A percentile compares a stretch with the other conserved stretches of the same genome.
Conservation (phyloP, 495 filamentous ascomycete species). For the Penicillium paradoxum region DNA sequence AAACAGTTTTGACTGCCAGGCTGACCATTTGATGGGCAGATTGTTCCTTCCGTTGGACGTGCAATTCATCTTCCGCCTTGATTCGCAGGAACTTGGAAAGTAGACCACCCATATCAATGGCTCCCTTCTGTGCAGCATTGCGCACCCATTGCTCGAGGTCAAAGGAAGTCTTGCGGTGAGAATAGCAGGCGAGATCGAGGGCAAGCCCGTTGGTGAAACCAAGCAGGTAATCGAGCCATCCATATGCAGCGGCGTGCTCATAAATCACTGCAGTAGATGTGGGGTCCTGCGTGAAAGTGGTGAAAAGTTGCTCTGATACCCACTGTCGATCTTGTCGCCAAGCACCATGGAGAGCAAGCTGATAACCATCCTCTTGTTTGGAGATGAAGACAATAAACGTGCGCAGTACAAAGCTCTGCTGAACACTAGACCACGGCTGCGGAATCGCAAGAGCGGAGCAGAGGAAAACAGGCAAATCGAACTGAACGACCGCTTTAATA, state of each 20-base stretch:
- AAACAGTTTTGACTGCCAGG: slow-evolving; percentile 79
- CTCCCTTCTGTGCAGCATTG: slow-evolving; percentile 53
- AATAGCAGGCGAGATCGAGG: slow-evolving; percentile 81
- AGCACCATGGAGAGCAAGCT: slow-evolving; percentile 80
- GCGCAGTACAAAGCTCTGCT: slow-evolving; percentile 58
- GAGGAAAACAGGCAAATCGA: slow-evolving; percentile 62
- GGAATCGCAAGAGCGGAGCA: slow-evolving; percentile 68
- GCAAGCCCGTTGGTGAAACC: slow-evolving; percentile 73
- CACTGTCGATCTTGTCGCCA: slow-evolving; percentile 85
- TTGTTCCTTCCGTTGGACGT: slow-evolving; percentile 60
- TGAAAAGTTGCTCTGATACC: slow-evolving; percentile 72
- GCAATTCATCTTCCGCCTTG: slow-evolving; percentile 77
- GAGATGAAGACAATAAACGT: slow-evolving; percentile 57
- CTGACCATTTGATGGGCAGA: slow-evolving; percentile 59
- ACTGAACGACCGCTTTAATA: slow-evolving; percentile 44
- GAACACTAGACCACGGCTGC: slow-evolving; percentile 58
- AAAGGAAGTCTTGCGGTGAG: slow-evolving; percentile 75
- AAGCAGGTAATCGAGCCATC: slow-evolving; percentile 78
- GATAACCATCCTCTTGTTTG: slow-evolving; percentile 62
- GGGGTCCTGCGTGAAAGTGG: slow-evolving; percentile 71
- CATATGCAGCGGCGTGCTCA: slow-evolving; percentile 69
- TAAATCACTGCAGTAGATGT: slow-evolving; percentile 73
- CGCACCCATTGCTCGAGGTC: slow-evolving; percentile 80
- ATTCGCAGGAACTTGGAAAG: slow-evolving; percentile 71
- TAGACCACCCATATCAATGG: slow-evolving; percentile 55